A percentile compares a stretch with the other conserved stretches of the same genome.
Conservation (phyloP, 768 basidiomycete species). For the Asterophora lycoperdoides region DNA sequence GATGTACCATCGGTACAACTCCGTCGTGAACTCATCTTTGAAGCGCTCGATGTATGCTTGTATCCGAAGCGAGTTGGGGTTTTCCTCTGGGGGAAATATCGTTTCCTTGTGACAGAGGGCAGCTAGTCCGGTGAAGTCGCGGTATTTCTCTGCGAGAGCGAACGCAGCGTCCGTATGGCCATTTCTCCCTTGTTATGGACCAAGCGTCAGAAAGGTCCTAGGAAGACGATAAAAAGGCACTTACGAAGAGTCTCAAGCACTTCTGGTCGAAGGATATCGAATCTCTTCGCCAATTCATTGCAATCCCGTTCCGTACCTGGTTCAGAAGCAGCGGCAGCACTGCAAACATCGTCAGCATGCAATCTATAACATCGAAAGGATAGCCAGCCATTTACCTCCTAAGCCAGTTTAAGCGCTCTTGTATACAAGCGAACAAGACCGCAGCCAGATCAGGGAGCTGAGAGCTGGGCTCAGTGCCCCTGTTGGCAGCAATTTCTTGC, state of each 20-base stretch:
- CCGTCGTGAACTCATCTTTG: slow-evolving; percentile 79
- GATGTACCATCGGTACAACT: slow-evolving; percentile 91
- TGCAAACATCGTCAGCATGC: slow-evolving; percentile 21
- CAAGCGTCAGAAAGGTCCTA: neutral
- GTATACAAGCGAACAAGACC: slow-evolving; percentile 58
- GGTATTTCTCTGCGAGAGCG: slow-evolving; percentile 78
- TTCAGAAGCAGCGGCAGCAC: slow-evolving; percentile 42
- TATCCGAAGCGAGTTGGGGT: slow-evolving; percentile 59
- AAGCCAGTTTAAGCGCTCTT: slow-evolving; percentile 69
- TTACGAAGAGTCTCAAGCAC: slow-evolving; percentile 77
- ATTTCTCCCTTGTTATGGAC: slow-evolving; percentile 47
- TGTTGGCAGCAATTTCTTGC: slow-evolving; percentile 22
- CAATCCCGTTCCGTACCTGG: slow-evolving; percentile 51
- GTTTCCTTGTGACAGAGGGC: slow-evolving; percentile 71
- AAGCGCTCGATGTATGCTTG: slow-evolving; percentile 73
- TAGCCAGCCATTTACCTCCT: slow-evolving; percentile 38
- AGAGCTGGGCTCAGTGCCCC: slow-evolving; percentile 35
- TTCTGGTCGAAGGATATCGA: slow-evolving; percentile 68
- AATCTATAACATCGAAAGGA: neutral
- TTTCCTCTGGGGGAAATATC: slow-evolving; percentile 60
- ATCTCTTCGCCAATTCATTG: slow-evolving; percentile 59
- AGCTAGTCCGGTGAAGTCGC: slow-evolving; percentile 82
- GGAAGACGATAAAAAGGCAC: slow-evolving; percentile 21
- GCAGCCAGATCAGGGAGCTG: slow-evolving; percentile 66
- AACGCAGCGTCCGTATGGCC: slow-evolving; percentile 72